These are phyloP conservation scores for Anisodus tanguticus DNA, from an alignment of 257 asterid species.

Conservation along the genomic window DNA sequence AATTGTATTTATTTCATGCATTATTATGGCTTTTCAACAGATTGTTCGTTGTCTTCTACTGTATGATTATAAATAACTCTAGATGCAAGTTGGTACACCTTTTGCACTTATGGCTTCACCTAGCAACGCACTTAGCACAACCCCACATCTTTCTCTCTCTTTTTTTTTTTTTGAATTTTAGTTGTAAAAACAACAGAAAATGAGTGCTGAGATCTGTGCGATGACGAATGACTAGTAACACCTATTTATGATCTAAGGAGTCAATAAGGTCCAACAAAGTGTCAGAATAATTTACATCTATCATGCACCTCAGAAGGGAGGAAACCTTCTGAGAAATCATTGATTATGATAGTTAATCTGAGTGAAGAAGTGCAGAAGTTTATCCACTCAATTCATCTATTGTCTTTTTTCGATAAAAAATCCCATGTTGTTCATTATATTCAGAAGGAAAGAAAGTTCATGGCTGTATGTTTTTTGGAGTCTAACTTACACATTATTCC, in stretches of 20 bases:
- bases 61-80: not conserved
- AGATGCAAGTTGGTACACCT: not conserved
- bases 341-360: not conserved
- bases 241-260: not conserved
- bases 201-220: not conserved
- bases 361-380: not conserved
- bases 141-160: not conserved
- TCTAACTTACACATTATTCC: not conserved
- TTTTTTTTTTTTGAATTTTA: not conserved
- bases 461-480: not conserved
- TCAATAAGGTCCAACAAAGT: not conserved
- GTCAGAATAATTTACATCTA: not conserved
- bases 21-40: not conserved
- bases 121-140: not conserved
- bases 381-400: slow-evolving; percentile 7
- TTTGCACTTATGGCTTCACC: not conserved
- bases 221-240: not conserved
- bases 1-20: not conserved
- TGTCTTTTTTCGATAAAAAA: not conserved
- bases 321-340: not conserved
- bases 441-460: not conserved
- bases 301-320: not conserved
- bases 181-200: not conserved
- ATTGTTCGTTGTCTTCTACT: slow-evolving; percentile 12
- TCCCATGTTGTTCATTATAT: not conserved